Evolutionary conservation across 345 rosid species (phyloP).

Genomic region (Rhodomyrtus tomentosa): DNA sequence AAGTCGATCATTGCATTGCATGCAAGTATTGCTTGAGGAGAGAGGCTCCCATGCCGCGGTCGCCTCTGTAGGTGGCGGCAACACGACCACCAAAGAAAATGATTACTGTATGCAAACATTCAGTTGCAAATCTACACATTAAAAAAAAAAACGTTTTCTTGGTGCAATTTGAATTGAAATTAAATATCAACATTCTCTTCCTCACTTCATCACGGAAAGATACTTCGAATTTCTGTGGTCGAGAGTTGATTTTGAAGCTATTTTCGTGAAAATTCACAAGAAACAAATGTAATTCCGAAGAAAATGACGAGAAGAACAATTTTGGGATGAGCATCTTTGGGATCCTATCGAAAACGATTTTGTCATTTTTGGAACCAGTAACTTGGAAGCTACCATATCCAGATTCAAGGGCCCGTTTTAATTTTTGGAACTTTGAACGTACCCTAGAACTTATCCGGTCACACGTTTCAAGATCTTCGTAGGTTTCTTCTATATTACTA

Average conservation of each 20-base stretch:
- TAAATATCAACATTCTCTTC: background rate
- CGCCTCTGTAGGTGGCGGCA: background rate
- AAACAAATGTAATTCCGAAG: too few species aligned
- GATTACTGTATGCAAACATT: background rate
- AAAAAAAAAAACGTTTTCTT: background rate
- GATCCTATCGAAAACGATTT: too few species aligned
- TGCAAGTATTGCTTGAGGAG: background rate
- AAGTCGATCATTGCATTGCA: background rate
- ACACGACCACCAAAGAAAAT: background rate
- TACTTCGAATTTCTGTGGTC: fast-evolving
- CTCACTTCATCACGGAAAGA: background rate
- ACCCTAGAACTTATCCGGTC: too few species aligned
- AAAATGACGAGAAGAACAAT: too few species aligned
- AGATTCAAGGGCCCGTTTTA: too few species aligned
- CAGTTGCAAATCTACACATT: background rate
- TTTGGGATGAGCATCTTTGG: too few species aligned
- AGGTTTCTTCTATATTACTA: too few species aligned
- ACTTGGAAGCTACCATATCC: too few species aligned
- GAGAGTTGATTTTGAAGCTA: background rate
- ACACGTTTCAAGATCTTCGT: too few species aligned
- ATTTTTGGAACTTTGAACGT: too few species aligned
- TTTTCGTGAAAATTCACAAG: background rate
- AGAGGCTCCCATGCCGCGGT: background rate
- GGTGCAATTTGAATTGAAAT: background rate
- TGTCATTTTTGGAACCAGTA: too few species aligned